A percentile compares a stretch with the other conserved stretches of the same genome.
These are phyloP conservation scores for Cocos nucifera DNA, from an alignment of 176 grass and related monocot species.

Conservation along the genomic window DNA sequence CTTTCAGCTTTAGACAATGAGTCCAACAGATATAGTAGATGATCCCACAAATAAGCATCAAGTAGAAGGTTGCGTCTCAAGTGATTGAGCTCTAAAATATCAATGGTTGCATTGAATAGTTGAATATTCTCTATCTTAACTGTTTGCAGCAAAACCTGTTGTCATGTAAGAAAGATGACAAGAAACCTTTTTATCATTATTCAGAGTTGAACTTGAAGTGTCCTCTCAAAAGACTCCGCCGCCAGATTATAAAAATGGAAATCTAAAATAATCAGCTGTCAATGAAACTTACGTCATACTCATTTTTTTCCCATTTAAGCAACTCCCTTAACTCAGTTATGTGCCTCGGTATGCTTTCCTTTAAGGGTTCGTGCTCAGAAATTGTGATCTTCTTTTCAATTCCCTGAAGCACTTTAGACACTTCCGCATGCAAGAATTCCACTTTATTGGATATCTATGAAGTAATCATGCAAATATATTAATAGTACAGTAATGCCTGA, in stretches of 20 bases:
- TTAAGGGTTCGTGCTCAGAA: slow-evolving; percentile 37
- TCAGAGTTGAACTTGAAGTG: too few relatives aligned
- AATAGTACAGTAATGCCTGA: too few relatives aligned
- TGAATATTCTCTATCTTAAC: slow-evolving; percentile 32
- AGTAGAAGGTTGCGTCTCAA: slow-evolving; percentile 60
- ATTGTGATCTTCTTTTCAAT: slow-evolving; percentile 43
- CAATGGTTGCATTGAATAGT: slow-evolving; percentile 39
- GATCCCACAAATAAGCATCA: slow-evolving; percentile 72
- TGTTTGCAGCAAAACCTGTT: slow-evolving; percentile 56
- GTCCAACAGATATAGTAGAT: slow-evolving; percentile 40
- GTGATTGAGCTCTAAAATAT: slow-evolving; percentile 75
- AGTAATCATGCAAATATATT: slow-evolving; percentile 5
- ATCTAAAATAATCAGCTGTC: slow-evolving; percentile 5
- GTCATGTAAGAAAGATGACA: slow-evolving; percentile 3
- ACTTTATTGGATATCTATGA: slow-evolving; percentile 50
- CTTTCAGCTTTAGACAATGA: slow-evolving; percentile 37
- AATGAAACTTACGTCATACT: slow-evolving; percentile 54
- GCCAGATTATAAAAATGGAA: background rate
- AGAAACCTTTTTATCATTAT: too few relatives aligned
- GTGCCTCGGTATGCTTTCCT: slow-evolving; percentile 39
- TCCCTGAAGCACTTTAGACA: slow-evolving; percentile 42
- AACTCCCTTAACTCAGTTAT: slow-evolving; percentile 56
- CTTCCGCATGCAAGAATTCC: slow-evolving; percentile 59
- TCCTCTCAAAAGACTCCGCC: too few relatives aligned
- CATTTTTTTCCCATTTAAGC: slow-evolving; percentile 61